Percentiles rank a stretch among this genome's conserved stretches.
Conservation (phyloP, 345 rosid genomes). For the Citrus reticulata region DNA sequence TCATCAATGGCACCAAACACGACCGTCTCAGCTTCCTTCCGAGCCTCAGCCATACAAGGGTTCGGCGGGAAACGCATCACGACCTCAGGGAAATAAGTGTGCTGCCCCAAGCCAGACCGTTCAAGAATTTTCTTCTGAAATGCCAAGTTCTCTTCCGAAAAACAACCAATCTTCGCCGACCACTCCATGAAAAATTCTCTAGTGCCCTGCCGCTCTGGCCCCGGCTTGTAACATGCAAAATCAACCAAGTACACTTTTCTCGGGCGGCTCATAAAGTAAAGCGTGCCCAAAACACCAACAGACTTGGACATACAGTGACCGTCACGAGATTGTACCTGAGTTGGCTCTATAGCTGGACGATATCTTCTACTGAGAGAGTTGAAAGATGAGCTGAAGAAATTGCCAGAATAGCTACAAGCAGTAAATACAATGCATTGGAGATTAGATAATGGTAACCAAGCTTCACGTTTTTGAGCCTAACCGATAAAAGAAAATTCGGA, state of each 20-base stretch:
- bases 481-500: conserved; percentile 62
- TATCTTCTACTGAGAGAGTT: conserved; percentile 17
- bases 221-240: conserved; percentile 64
- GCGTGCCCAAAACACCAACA: conserved; percentile 48
- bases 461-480: conserved; percentile 70
- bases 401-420: conserved; percentile 40
- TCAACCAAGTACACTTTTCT: conserved; percentile 60
- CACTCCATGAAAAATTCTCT: conserved; percentile 45
- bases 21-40: conserved; percentile 61
- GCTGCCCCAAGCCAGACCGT: conserved; percentile 77
- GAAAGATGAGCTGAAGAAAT: conserved; percentile 51
- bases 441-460: conserved; percentile 75
- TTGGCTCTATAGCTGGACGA: no score
- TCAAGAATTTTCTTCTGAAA: conserved; percentile 83
- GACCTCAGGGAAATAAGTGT: conserved; percentile 73
- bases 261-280: conserved; percentile 67
- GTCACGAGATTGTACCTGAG: no score
- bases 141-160: conserved; percentile 58
- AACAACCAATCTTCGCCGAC: conserved; percentile 33
- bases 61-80: conserved; percentile 47
- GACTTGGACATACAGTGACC: conserved; percentile 19
- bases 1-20: conserved; percentile 65
- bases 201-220: conserved; percentile 34
- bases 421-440: conserved; percentile 60
- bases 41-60: conserved; percentile 59